phyloP scores from a whole-genome alignment of 352 stramenopile genomes.

The Phytophthora vignae region DNA sequence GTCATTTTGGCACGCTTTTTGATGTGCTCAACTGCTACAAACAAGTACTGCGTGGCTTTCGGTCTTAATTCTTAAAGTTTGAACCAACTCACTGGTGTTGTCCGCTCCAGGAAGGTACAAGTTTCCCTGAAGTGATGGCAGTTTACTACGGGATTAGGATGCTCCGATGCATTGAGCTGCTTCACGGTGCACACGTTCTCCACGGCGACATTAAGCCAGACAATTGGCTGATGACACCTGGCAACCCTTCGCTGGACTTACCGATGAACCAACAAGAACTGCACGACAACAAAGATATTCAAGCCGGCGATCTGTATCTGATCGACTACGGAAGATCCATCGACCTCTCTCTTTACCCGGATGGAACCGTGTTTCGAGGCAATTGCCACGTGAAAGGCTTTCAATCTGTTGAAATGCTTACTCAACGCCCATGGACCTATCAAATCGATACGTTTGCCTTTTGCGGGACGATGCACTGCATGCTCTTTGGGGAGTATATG shows the following conservation, averaged over 20 bases:
- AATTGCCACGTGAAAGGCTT: slow-evolving; percentile 89
- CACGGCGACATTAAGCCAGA: slow-evolving; percentile 91
- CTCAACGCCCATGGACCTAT: slow-evolving; percentile 71
- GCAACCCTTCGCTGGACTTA: slow-evolving; percentile 26
- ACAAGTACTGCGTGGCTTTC: slow-evolving; percentile 47
- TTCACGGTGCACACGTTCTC: slow-evolving; percentile 71
- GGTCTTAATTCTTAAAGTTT: not conserved
- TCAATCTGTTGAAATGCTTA: slow-evolving; percentile 87
- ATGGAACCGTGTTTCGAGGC: slow-evolving; percentile 64
- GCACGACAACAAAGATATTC: slow-evolving; percentile 22
- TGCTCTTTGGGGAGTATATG: slow-evolving; percentile 91
- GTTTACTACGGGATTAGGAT: slow-evolving; percentile 87
- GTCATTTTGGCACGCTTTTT: slow-evolving; percentile 70
- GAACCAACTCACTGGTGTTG: slow-evolving; percentile 4
- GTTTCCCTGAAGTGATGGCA: slow-evolving; percentile 74
- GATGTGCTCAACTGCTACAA: slow-evolving; percentile 85
- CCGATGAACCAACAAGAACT: slow-evolving; percentile 19
- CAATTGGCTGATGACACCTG: slow-evolving; percentile 79
- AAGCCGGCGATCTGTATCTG: slow-evolving; percentile 64
- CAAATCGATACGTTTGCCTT: slow-evolving; percentile 91
- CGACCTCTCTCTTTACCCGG: slow-evolving; percentile 68
- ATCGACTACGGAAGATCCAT: slow-evolving; percentile 90
- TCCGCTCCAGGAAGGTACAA: slow-evolving; percentile 45
- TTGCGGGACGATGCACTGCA: slow-evolving; percentile 76
- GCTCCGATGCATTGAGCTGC: slow-evolving; percentile 69